Evolutionary conservation across 768 basidiomycete genomes (phyloP).

Genomic region (Boletus vermiculosoides): DNA sequence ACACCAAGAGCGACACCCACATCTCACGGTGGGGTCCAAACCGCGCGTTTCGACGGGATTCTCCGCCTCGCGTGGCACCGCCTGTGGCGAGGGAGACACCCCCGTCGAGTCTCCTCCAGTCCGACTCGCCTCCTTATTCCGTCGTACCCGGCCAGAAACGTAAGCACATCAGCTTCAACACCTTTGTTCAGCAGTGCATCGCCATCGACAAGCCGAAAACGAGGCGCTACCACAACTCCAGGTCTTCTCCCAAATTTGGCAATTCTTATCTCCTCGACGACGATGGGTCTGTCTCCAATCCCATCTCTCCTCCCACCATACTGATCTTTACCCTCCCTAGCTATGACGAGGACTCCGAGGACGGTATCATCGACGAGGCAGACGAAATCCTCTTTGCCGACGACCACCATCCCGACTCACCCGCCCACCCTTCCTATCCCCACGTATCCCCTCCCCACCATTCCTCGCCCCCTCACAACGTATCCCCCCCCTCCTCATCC

Average conservation of each 20-base stretch:
- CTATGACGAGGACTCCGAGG: constrained; percentile 70
- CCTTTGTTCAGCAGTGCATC: constrained; percentile 95
- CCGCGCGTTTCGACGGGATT: constrained; percentile 54
- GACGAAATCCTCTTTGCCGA: constrained; percentile 37
- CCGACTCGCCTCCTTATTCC: constrained; percentile 20
- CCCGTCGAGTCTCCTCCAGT: constrained; percentile 10
- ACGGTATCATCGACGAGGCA: constrained; percentile 49
- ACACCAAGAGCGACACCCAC: constrained; percentile 89
- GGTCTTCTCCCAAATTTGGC: constrained; percentile 24
- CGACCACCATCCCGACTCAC: constrained; percentile 12
- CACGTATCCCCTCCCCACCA: constrained; percentile 15
- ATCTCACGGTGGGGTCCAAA: constrained; percentile 56
- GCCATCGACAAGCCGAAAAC: constrained; percentile 74
- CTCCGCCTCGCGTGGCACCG: constrained; percentile 60
- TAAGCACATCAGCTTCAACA: constrained; percentile 96
- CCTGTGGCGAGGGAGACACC: constrained; percentile 5
- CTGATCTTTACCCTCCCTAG: constrained; percentile 33
- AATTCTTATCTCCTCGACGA: constrained; percentile 41
- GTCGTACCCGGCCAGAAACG: constrained; percentile 46
- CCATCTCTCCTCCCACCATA: neutral
- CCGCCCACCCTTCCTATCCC: constrained; percentile 15
- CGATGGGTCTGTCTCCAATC: constrained; percentile 54
- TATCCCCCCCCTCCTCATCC: constrained; percentile 32
- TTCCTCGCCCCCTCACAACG: constrained; percentile 22
- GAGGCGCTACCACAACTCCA: constrained; percentile 19